Evolutionary conservation across 805 yeast species (phyloP).

Genomic region (Tetrapisispora fleetii): DNA sequence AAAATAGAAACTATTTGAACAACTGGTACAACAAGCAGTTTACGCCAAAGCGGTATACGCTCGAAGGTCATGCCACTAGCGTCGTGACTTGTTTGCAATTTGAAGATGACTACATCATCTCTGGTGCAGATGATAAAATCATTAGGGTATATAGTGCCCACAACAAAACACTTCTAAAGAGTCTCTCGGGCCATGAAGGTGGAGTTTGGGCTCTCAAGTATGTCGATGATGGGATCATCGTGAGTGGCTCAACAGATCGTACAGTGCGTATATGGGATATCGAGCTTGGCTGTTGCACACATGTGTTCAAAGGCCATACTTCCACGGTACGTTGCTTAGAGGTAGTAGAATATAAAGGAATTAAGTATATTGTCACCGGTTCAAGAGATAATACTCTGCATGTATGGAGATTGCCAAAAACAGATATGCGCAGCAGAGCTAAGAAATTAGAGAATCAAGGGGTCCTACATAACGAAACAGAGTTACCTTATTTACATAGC

Average conservation of each 20-base stretch:
- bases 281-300: constrained; percentile 75
- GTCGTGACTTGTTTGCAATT: constrained; percentile 92
- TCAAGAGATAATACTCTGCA: constrained; percentile 69
- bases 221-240: constrained; percentile 58
- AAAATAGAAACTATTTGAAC: constrained; percentile 65
- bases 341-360: constrained; percentile 56
- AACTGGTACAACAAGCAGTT: constrained; percentile 77
- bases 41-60: constrained; percentile 56
- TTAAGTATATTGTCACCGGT: constrained; percentile 74
- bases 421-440: constrained; percentile 28
- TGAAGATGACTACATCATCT: constrained; percentile 80
- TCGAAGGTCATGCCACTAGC: constrained; percentile 61
- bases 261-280: constrained; percentile 92
- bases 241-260: constrained; percentile 91
- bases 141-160: constrained; percentile 73
- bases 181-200: constrained; percentile 82
- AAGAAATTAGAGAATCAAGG: constrained; percentile 15
- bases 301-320: constrained; percentile 82
- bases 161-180: constrained; percentile 53
- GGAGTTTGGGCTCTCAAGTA: constrained; percentile 98
- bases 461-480: constrained; percentile 58
- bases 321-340: constrained; percentile 91
- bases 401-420: constrained; percentile 70
- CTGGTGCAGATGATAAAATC: constrained; percentile 82
- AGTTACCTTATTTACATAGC: constrained; percentile 19